These are phyloP conservation scores for Nakazawaea anatomiae DNA, from an alignment of 805 yeast genomes.

Conservation along the genomic window DNA sequence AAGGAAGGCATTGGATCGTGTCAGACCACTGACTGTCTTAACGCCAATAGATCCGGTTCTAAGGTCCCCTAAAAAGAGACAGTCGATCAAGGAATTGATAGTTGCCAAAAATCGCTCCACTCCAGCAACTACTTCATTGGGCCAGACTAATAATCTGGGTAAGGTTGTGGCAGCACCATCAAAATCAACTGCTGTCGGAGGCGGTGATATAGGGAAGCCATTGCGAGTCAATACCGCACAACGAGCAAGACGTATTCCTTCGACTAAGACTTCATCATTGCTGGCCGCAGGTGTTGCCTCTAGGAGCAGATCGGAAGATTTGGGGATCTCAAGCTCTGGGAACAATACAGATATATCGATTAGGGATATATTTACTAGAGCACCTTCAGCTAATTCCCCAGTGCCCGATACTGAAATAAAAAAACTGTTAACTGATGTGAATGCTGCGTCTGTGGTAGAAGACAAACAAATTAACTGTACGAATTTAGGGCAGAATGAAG, in stretches of 20 bases:
- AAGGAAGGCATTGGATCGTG: constrained; percentile 56
- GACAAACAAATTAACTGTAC: too few species aligned
- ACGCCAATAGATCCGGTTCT: constrained; percentile 12
- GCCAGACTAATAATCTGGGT: constrained; percentile 15
- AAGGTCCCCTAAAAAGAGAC: constrained; percentile 22
- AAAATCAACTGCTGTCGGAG: background rate
- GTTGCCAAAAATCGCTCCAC: constrained; percentile 33
- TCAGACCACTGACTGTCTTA: constrained; percentile 37
- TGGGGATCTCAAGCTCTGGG: background rate
- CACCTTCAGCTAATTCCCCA: background rate
- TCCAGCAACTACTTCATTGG: constrained; percentile 26
- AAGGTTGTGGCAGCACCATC: constrained; percentile 11
- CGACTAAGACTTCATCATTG: background rate
- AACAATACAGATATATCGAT: background rate
- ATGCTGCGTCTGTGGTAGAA: too few species aligned
- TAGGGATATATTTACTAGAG: constrained; percentile 1
- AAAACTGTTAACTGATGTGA: too few species aligned
- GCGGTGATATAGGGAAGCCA: constrained; percentile 2
- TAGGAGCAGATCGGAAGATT: constrained; percentile 3
- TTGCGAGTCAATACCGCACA: background rate
- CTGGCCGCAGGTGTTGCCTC: constrained; percentile 1
- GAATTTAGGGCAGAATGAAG: background rate
- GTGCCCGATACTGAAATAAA: too few species aligned
- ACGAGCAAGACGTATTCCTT: constrained; percentile 1
- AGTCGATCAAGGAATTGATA: constrained; percentile 43